Evolutionary conservation across 2,329 filamentous ascomycete genomes (phyloP).

Genomic region (Coniochaeta prunicola): DNA sequence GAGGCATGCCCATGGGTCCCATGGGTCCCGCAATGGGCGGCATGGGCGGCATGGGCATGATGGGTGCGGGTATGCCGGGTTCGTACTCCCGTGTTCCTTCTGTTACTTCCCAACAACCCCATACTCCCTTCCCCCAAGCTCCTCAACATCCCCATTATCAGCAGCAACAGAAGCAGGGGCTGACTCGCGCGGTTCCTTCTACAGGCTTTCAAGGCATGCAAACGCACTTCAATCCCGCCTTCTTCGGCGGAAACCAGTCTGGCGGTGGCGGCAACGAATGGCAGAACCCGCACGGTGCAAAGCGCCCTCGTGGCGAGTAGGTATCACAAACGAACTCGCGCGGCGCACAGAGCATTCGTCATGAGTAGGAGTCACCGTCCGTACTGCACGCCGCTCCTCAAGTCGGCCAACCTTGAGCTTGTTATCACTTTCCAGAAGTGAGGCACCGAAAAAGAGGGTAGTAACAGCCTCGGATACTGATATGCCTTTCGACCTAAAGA

Average conservation of each 20-base stretch:
- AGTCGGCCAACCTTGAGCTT: no score
- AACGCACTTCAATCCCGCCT: conserved; percentile 65
- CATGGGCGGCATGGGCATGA: conserved; percentile 37
- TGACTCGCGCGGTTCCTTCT: not conserved
- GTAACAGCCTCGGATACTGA: not conserved
- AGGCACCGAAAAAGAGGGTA: not conserved
- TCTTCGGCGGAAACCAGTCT: conserved; percentile 52
- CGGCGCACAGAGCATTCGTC: not conserved
- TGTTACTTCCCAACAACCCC: not conserved
- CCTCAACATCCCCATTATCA: not conserved
- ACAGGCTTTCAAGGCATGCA: conserved; percentile 62
- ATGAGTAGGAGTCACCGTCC: not conserved
- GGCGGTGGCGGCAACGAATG: conserved; percentile 42
- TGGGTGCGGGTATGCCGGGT: conserved; percentile 51
- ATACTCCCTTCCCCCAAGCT: not conserved
- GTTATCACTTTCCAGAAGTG: not conserved
- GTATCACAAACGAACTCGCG: not conserved
- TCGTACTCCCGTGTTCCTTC: conserved; percentile 25
- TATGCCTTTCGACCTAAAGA: not conserved
- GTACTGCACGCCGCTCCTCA: not conserved
- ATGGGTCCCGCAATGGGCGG: conserved; percentile 41
- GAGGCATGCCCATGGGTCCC: conserved; percentile 30
- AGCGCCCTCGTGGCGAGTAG: conserved; percentile 68
- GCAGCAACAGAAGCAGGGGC: not conserved
- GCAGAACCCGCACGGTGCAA: conserved; percentile 76